Percentiles rank a stretch among this genome's conserved stretches.
Conservation (phyloP, 805 yeast species). For the Starmera quercuum region DNA sequence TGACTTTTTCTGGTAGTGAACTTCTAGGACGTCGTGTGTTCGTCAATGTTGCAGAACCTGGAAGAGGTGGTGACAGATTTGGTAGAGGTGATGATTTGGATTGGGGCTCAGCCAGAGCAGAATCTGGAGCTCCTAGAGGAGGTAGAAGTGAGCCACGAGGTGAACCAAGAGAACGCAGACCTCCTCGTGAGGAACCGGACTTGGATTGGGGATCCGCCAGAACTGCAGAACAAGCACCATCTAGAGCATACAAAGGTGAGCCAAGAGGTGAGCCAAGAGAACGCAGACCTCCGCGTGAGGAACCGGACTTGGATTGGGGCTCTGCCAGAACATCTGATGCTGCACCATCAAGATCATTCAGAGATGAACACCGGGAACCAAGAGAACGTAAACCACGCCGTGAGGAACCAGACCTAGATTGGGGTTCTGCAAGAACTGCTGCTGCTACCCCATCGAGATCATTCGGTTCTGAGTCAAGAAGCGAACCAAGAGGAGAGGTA, state of each 20-base stretch:
- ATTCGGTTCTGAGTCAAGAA: conserved; percentile 24
- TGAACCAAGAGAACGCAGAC: conserved; percentile 23
- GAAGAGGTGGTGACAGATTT: conserved; percentile 30
- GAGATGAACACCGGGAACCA: conserved; percentile 24
- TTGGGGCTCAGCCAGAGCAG: conserved; percentile 42
- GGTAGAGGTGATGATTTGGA: conserved; percentile 35
- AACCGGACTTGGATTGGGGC: conserved; percentile 42
- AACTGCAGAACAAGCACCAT: conserved; percentile 23
- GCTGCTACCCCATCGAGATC: conserved; percentile 26
- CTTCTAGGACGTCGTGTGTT: conserved; percentile 66
- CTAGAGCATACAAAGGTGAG: conserved; percentile 23
- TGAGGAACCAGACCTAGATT: conserved; percentile 39
- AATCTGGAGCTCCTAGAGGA: conserved; percentile 22
- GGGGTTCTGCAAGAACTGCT: conserved; percentile 29
- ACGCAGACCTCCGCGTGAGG: conserved; percentile 32
- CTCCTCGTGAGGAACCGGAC: conserved; percentile 35
- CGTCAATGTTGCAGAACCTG: conserved; percentile 75
- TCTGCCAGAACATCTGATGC: conserved; percentile 23
- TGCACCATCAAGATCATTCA: conserved; percentile 24
- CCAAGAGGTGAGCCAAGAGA: conserved; percentile 23
- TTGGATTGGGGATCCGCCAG: conserved; percentile 38
- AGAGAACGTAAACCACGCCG: conserved; percentile 28
- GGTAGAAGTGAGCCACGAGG: conserved; percentile 23
- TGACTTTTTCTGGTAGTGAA: conserved; percentile 61
- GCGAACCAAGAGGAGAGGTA: conserved; percentile 11